Base-by-base conservation (phyloP, 1,139 yeast species). In the Wickerhamomyces sp. region DNA sequence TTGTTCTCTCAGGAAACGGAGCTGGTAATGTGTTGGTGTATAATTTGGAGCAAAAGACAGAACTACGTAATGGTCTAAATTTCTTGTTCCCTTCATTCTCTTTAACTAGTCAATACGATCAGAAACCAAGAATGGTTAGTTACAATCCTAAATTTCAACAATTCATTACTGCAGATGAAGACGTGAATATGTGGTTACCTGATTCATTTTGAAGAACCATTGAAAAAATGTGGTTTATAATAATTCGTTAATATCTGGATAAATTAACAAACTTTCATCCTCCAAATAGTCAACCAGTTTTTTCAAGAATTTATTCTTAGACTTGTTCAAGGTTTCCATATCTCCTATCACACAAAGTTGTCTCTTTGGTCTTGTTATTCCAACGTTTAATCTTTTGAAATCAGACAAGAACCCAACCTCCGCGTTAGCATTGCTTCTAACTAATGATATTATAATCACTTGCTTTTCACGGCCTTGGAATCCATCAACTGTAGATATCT, bases 401-500 rank as follows among this genome's bases (percentile, higher is more conserved):
- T 88, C 96, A 30, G 72, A 70, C 42, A 88, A 63, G 55, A 88
- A 88, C 14, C 96, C 96, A 37, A 88, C 80, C 40, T 81, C 84
- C 34, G 71, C 63, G 10, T 62, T 53, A 34, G 73, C 73, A 55
- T 89, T 89, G 14, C 94, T 83, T 39, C 96, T 67, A 2, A 88
- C 96, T 42, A 89, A 60, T 0, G 95, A 77, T n/a, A 89, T 70
- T 2, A 89, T 71, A 5, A 89, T 83, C 21, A 86, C 81, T 44
- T 89, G 95, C 56, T 89, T 89, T 57, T 89, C 97, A 42, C 96
- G 70, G 0, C 97, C 97, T 63, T 89, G 97, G 56, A 85, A 89
- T 16, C 94, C 95, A 61, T 87, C 89, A n/a, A 88, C 89, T 0
- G 92, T 85, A 32, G 92, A 84, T 33, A 88, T 79, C 54, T 88